Percentiles rank a stretch among this genome's conserved stretches.
Evolutionary conservation across 1,284 basidiomycete genomes (phyloP).

Genomic region (Microstroma glucosiphilum): DNA sequence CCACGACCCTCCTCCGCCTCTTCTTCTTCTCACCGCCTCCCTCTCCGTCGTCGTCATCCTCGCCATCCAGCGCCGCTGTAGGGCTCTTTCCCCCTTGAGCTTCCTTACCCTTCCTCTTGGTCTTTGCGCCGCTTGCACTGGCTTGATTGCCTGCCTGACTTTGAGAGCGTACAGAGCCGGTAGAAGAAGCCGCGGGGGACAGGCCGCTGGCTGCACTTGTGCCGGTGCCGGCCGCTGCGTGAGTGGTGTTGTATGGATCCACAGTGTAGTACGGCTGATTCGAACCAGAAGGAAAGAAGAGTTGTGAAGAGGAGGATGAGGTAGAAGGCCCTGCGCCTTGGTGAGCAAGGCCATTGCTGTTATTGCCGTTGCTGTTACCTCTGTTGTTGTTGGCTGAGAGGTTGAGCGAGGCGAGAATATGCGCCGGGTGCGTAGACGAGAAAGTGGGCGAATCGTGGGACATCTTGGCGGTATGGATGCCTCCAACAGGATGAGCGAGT

Average conservation of each 20-base stretch:
- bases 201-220: not conserved
- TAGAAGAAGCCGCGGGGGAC: not conserved
- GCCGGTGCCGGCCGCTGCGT: not conserved
- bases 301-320: not conserved
- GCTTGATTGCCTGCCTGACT: not conserved
- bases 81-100: not conserved
- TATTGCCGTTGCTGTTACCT: no score
- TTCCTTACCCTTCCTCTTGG: not conserved
- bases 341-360: not conserved
- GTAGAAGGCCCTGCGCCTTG: not conserved
- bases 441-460: no score
- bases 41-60: not conserved
- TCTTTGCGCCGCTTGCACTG: not conserved
- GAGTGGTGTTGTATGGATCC: not conserved
- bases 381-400: not conserved
- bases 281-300: not conserved
- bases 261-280: not conserved
- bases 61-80: not conserved
- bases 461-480: no score
- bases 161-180: not conserved
- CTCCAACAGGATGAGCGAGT: no score
- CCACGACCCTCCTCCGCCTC: constrained; percentile 34
- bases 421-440: not conserved
- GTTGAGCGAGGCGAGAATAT: constrained; percentile 8
- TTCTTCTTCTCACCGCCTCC: constrained; percentile 13